Conservation (phyloP, 257 asterid species). For the Cordia subcordata region DNA sequence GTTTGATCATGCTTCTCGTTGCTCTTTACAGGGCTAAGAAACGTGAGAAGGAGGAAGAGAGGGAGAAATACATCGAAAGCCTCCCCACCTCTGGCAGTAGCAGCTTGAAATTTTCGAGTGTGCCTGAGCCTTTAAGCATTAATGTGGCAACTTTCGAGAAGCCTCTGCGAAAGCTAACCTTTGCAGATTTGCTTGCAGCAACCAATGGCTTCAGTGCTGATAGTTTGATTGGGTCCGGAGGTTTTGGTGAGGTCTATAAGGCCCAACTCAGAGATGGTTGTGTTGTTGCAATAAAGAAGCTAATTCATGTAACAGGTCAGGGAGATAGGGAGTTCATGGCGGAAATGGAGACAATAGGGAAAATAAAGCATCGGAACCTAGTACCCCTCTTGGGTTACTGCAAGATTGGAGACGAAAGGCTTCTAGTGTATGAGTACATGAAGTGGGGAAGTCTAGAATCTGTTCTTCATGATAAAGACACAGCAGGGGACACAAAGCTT, state of each 20-base stretch:
- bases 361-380: constrained; percentile 82
- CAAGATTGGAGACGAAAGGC: constrained; percentile 85
- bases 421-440: constrained; percentile 89
- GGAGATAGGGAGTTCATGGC: constrained; percentile 98
- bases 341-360: constrained; percentile 97
- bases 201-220: constrained; percentile 84
- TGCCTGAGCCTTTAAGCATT: constrained; percentile 89
- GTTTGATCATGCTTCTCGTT: constrained; percentile 45
- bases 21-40: constrained; percentile 52
- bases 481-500: constrained; percentile 30
- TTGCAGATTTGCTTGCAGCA: constrained; percentile 82
- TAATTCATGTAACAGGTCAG: constrained; percentile 74
- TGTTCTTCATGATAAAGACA: constrained; percentile 57
- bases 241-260: constrained; percentile 93
- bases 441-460: constrained; percentile 85
- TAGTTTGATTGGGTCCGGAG: constrained; percentile 90
- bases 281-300: constrained; percentile 85
- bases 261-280: constrained; percentile 73
- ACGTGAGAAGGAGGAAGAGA: constrained; percentile 38
- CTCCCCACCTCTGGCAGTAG: constrained; percentile 88
- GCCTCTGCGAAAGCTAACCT: constrained; percentile 82
- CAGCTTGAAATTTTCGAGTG: constrained; percentile 81
- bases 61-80: constrained; percentile 84
- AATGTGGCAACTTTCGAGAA: constrained; percentile 88
- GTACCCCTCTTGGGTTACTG: constrained; percentile 88